Percentiles rank a stretch among this genome's conserved stretches.
Conservation (phyloP, 1,284 basidiomycete genomes). For the Ceratobasidium sp. region DNA sequence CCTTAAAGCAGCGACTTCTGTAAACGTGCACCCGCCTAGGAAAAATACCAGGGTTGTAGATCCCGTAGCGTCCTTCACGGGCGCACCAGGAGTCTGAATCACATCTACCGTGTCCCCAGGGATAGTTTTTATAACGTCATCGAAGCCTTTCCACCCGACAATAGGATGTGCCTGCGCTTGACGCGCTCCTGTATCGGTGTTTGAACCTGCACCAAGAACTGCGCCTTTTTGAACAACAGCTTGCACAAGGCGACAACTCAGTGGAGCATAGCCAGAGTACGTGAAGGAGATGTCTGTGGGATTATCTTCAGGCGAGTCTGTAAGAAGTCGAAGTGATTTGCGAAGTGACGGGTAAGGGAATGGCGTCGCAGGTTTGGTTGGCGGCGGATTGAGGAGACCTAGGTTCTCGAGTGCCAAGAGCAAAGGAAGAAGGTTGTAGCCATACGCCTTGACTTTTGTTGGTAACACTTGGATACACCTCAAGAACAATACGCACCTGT, state of each 20-base stretch:
- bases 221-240: slow-evolving; percentile 91
- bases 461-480: neutral
- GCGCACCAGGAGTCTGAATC: slow-evolving; percentile 59
- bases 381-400: slow-evolving; percentile 64
- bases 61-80: slow-evolving; percentile 51
- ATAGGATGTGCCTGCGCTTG: slow-evolving; percentile 80
- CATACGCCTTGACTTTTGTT: slow-evolving; percentile 74
- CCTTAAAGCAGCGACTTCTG: slow-evolving; percentile 93
- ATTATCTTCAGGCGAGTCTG: slow-evolving; percentile 80
- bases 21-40: slow-evolving; percentile 97
- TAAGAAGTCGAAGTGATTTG: slow-evolving; percentile 88
- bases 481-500: slow-evolving; percentile 65
- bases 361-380: slow-evolving; percentile 51
- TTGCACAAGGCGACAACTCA: slow-evolving; percentile 91
- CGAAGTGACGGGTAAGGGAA: slow-evolving; percentile 75
- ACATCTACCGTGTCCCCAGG: slow-evolving; percentile 90
- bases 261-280: slow-evolving; percentile 96
- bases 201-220: slow-evolving; percentile 62
- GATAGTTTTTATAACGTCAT: slow-evolving; percentile 83
- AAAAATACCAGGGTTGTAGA: slow-evolving; percentile 95
- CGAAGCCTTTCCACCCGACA: slow-evolving; percentile 96
- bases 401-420: slow-evolving; percentile 82
- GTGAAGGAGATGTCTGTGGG: slow-evolving; percentile 96
- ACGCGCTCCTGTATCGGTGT: slow-evolving; percentile 55
- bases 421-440: slow-evolving; percentile 88